These are phyloP conservation scores for Trichaptum fuscoviolaceum DNA, from an alignment of 768 basidiomycete species.

Conservation along the genomic window DNA sequence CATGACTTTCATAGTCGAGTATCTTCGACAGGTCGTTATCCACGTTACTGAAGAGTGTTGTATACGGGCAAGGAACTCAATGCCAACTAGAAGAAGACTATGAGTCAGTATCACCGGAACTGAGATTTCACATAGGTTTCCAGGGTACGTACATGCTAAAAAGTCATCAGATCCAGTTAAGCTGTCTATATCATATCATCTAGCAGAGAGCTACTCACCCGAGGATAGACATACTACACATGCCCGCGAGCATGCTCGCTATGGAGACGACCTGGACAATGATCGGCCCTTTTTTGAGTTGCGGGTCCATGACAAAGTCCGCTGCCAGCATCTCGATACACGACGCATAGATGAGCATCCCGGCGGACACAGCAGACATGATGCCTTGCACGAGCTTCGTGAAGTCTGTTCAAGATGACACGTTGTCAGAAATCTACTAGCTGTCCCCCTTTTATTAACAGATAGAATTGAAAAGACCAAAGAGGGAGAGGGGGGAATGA, in stretches of 20 bases:
- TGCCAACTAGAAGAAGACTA: too few relatives aligned
- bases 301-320: slow-evolving; percentile 76
- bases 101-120: too few relatives aligned
- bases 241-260: slow-evolving; percentile 14
- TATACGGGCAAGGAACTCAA: too few relatives aligned
- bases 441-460: too few relatives aligned
- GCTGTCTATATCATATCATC: neutral
- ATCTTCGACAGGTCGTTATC: too few relatives aligned
- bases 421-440: neutral
- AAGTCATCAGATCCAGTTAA: neutral
- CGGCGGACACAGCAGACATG: slow-evolving; percentile 78
- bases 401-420: slow-evolving; percentile 27
- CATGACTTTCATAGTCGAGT: too few relatives aligned
- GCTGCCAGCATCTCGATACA: slow-evolving; percentile 86
- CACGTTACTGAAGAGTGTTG: too few relatives aligned
- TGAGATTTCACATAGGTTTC: too few relatives aligned
- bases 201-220: neutral
- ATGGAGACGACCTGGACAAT: slow-evolving; percentile 15
- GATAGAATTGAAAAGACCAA: too few relatives aligned
- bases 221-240: slow-evolving; percentile 14
- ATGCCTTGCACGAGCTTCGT: slow-evolving; percentile 60
- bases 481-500: slow-evolving; percentile 6
- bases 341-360: slow-evolving; percentile 78
- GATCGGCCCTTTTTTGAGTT: slow-evolving; percentile 20
- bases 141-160: neutral